Percentiles rank a stretch among this genome's conserved stretches.
Evolutionary conservation across 2,329 filamentous ascomycete species (phyloP).

Genomic region (Bipolaris oryzae): DNA sequence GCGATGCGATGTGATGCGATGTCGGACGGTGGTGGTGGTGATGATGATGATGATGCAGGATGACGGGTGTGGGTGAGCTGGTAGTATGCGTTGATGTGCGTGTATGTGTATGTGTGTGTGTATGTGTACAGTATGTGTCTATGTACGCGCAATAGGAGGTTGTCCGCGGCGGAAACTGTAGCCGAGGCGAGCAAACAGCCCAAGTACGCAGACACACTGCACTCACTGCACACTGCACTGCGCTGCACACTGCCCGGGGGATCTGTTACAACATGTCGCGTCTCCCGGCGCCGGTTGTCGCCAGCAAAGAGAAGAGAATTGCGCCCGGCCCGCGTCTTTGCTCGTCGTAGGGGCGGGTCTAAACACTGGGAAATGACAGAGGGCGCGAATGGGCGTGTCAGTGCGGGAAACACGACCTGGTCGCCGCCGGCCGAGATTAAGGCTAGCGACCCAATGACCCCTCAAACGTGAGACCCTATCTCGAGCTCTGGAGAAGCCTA

Average conservation of each 20-base stretch:
- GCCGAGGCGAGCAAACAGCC: slow-evolving; percentile 19
- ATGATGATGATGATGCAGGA: neutral
- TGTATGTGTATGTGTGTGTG: too few species aligned
- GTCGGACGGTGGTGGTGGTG: neutral
- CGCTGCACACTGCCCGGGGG: too few species aligned
- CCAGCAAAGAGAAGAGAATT: slow-evolving; percentile 11
- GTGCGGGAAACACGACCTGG: slow-evolving; percentile 19
- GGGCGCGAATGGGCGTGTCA: slow-evolving; percentile 23
- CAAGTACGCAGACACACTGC: neutral
- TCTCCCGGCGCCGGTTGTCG: slow-evolving; percentile 6
- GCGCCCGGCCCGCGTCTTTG: slow-evolving; percentile 1
- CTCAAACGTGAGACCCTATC: slow-evolving; percentile 24
- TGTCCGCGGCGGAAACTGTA: slow-evolving; percentile 24
- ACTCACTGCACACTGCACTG: neutral
- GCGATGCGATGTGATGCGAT: slow-evolving; percentile 1
- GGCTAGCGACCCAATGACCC: slow-evolving; percentile 26
- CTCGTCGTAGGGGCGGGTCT: slow-evolving; percentile 12
- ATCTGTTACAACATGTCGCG: slow-evolving; percentile 9
- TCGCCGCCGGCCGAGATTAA: slow-evolving; percentile 18
- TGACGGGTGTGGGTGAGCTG: neutral
- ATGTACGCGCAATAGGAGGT: slow-evolving; percentile 9
- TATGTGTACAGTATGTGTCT: slow-evolving; percentile 3
- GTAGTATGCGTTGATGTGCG: neutral
- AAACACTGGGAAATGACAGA: slow-evolving; percentile 28
- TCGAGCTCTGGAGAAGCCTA: slow-evolving; percentile 19